Base-by-base conservation (phyloP, 2,329 filamentous ascomycete species). In the Thermochaetoides dissita region DNA sequence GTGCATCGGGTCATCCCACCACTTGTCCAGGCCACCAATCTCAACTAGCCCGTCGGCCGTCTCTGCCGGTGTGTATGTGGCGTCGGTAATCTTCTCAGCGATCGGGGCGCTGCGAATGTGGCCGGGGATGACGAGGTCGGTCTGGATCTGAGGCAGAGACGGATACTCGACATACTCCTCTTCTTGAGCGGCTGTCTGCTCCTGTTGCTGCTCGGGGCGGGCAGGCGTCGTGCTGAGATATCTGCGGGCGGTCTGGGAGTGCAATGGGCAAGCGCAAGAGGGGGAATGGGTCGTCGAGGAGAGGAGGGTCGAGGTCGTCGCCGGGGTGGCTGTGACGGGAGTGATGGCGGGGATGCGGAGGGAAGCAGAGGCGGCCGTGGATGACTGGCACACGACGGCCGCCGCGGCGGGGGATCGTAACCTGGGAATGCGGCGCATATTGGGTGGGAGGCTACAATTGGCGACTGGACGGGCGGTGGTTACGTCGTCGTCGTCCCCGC, bases 1-100 rank as follows among this genome's bases (percentile, higher is more conserved):
- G 52, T 74, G 63, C n/a, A 62, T 61, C n/a, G 60, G 58, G 40
- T 62, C 55, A 7, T 74, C 64, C 72, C 72, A 78, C 72, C 72
- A 78, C 28, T 57, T 58, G 31, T 58, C 58, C 33, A 74, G 46
- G 1, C 66, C 61, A 34, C 64, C 65, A 9, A 74, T 63, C 39
- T 65, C 59, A 46, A 69, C 64, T 2, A 77, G 60, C 0, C 60
- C 68, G 0, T 64, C 60, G 7, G 62, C 61, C 4, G 57, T 58
- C 10, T 58, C 57, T 10, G 73, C 74, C 3, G 72, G 71, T 3
- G 56, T 53, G 54, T 76, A 77, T 1, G 42, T 39, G 3, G 57
- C 40, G 44, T 66, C 62, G 11, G 48, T 43, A 11, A 66, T 49
- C 17, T 56, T 48, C 6, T 55, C 49, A 7, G 50, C 39, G 2